These are phyloP conservation scores for Tetrastigma voinierianum DNA, from an alignment of 164 flowering plant species.

Conservation along the genomic window DNA sequence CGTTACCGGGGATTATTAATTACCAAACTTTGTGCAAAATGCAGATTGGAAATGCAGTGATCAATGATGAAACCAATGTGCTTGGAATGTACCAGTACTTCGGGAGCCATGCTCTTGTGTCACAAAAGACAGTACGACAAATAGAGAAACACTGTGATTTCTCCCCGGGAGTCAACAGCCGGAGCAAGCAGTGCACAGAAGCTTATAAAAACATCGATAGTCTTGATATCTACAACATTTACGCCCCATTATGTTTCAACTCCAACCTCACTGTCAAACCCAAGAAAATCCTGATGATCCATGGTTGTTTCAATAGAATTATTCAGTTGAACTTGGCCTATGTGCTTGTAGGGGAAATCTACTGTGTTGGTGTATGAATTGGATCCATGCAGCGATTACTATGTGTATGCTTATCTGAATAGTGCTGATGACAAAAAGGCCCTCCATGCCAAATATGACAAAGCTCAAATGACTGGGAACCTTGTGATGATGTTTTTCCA, in stretches of 20 bases:
- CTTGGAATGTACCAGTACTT: slow-evolving; percentile 62
- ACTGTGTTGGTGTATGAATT: slow-evolving; percentile 20
- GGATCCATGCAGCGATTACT: slow-evolving; percentile 49
- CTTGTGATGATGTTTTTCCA: slow-evolving; percentile 25
- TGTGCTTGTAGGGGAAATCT: background rate
- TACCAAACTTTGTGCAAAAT: slow-evolving; percentile 6
- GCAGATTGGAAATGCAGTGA: slow-evolving; percentile 83
- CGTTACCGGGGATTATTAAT: no score
- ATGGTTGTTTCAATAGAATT: slow-evolving; percentile 16
- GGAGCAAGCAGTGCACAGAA: slow-evolving; percentile 9
- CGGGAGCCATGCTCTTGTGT: slow-evolving; percentile 56
- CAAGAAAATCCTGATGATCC: slow-evolving; percentile 28
- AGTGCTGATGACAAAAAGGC: slow-evolving; percentile 47
- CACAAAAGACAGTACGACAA: slow-evolving; percentile 23
- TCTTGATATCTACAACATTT: slow-evolving; percentile 64
- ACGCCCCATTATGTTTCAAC: slow-evolving; percentile 51
- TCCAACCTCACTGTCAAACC: slow-evolving; percentile 35
- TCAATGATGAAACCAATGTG: slow-evolving; percentile 54
- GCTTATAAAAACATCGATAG: slow-evolving; percentile 3
- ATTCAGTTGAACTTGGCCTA: background rate
- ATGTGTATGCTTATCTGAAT: slow-evolving; percentile 39
- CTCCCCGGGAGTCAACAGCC: slow-evolving; percentile 19
- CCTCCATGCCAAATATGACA: slow-evolving; percentile 59
- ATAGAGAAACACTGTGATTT: slow-evolving; percentile 47
- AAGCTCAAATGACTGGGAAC: slow-evolving; percentile 31